phyloP scores from a whole-genome alignment of 352 stramenopile species.

The Globisporangium radiosum region DNA sequence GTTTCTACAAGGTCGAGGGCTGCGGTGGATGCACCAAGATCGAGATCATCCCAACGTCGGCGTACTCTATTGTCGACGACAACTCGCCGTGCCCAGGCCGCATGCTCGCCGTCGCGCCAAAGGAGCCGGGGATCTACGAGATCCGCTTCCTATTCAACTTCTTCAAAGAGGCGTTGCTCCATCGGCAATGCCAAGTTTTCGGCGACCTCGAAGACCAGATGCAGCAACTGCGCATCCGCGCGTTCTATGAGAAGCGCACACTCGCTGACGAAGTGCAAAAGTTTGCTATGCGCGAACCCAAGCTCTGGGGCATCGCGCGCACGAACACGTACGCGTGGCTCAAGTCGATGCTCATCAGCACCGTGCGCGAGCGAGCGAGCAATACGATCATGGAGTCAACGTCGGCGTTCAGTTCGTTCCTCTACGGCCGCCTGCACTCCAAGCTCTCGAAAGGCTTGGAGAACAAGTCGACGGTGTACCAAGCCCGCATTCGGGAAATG shows the following conservation, averaged over 20 bases:
- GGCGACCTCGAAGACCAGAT: constrained; percentile 55
- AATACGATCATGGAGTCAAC: constrained; percentile 27
- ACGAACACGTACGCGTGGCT: constrained; percentile 48
- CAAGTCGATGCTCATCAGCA: constrained; percentile 42
- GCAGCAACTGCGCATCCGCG: constrained; percentile 46
- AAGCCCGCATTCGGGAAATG: constrained; percentile 31
- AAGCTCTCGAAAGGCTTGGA: constrained; percentile 31
- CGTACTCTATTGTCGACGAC: constrained; percentile 33
- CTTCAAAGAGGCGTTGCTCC: constrained; percentile 46
- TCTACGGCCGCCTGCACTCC: constrained; percentile 25
- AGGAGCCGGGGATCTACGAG: constrained; percentile 50
- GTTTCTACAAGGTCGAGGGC: constrained; percentile 43
- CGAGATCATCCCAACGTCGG: constrained; percentile 46
- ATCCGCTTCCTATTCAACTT: constrained; percentile 65
- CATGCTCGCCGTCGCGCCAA: constrained; percentile 37
- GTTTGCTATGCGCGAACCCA: constrained; percentile 27
- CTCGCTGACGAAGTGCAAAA: constrained; percentile 38
- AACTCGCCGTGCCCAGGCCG: constrained; percentile 31
- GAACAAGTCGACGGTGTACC: constrained; percentile 22
- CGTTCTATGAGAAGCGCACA: constrained; percentile 44
- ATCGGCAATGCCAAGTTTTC: constrained; percentile 56
- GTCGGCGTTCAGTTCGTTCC: constrained; percentile 26
- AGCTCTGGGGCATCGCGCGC: constrained; percentile 26
- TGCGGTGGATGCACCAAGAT: constrained; percentile 27
- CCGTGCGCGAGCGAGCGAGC: constrained; percentile 29